These are phyloP conservation scores for Penicillium crystallinum DNA, from an alignment of 495 filamentous ascomycete species.

Conservation along the genomic window DNA sequence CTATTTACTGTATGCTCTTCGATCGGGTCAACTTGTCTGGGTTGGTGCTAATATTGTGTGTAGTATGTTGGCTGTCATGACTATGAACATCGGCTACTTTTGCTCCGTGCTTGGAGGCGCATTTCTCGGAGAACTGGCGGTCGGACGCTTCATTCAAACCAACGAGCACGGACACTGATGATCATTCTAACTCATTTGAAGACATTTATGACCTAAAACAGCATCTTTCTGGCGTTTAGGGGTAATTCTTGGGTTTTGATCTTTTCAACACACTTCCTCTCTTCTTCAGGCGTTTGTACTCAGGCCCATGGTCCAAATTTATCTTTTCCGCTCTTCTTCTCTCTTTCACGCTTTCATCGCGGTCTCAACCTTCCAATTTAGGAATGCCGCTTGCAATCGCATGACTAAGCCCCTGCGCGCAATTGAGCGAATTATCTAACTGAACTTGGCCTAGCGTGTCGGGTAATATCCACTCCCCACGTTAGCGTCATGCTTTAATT, in stretches of 20 bases:
- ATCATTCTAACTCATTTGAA: neutral
- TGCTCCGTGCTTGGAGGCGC: slow-evolving; percentile 75
- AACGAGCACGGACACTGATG: slow-evolving; percentile 26
- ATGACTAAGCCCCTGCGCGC: slow-evolving; percentile 14
- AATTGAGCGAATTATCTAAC: slow-evolving; percentile 32
- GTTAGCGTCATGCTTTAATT: neutral
- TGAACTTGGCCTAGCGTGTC: slow-evolving; percentile 11
- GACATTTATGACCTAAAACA: neutral
- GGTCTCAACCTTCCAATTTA: neutral
- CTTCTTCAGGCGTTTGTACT: no score
- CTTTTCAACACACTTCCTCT: no score
- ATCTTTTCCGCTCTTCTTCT: neutral
- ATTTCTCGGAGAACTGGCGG: slow-evolving; percentile 76
- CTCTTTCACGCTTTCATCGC: neutral
- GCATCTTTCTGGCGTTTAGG: slow-evolving; percentile 1
- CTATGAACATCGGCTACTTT: slow-evolving; percentile 95
- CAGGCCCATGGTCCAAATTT: no score
- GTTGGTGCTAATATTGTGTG: slow-evolving; percentile 1
- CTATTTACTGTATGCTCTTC: slow-evolving; percentile 73
- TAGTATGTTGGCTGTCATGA: slow-evolving; percentile 99
- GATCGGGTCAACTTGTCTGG: neutral
- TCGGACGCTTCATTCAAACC: slow-evolving; percentile 59
- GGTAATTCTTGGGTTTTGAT: neutral
- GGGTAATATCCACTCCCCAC: neutral
- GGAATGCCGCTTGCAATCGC: neutral